A percentile compares a stretch with the other conserved stretches of the same genome.
phyloP scores from a whole-genome alignment of 2,329 filamentous ascomycete genomes.

The Chaetomium sp. region DNA sequence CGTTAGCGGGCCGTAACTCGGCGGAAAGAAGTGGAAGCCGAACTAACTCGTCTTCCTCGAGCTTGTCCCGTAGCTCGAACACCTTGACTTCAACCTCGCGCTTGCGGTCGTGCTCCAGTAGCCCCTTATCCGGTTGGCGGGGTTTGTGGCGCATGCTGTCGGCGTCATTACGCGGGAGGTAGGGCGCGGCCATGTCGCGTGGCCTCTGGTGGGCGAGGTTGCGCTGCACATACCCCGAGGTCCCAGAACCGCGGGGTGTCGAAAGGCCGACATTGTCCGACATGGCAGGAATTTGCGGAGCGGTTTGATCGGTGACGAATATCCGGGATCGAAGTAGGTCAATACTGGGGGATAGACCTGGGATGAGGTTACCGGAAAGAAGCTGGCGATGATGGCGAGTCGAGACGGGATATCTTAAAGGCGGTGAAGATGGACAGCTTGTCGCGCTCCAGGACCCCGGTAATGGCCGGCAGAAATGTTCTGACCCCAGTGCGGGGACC shows the following conservation, averaged over 20 bases:
- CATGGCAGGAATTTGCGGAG: constrained; percentile 46
- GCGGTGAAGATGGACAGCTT: constrained; percentile 6
- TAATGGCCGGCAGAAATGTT: constrained; percentile 14
- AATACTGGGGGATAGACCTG: no score
- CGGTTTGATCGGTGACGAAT: not conserved
- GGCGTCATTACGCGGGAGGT: constrained; percentile 58
- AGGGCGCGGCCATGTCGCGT: constrained; percentile 73
- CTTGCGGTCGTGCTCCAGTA: constrained; percentile 89
- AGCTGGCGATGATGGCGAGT: not conserved
- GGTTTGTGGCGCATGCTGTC: constrained; percentile 66
- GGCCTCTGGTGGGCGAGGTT: constrained; percentile 85
- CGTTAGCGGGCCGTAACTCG: not conserved
- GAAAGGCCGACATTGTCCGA: constrained; percentile 94
- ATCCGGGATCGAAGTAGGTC: no score
- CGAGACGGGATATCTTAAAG: constrained; percentile 4
- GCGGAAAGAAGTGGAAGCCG: not conserved
- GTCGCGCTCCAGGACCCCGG: not conserved
- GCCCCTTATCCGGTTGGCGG: constrained; percentile 82
- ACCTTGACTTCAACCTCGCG: constrained; percentile 90
- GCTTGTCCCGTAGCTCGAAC: constrained; percentile 77
- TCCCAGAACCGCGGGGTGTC: constrained; percentile 90
- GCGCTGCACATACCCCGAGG: constrained; percentile 94
- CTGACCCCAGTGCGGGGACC: constrained; percentile 5
- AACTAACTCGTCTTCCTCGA: constrained; percentile 81
- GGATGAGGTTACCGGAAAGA: not conserved